Evolutionary conservation across 441 rosid genomes (phyloP).

Genomic region (Gossypium schwendimanii): DNA sequence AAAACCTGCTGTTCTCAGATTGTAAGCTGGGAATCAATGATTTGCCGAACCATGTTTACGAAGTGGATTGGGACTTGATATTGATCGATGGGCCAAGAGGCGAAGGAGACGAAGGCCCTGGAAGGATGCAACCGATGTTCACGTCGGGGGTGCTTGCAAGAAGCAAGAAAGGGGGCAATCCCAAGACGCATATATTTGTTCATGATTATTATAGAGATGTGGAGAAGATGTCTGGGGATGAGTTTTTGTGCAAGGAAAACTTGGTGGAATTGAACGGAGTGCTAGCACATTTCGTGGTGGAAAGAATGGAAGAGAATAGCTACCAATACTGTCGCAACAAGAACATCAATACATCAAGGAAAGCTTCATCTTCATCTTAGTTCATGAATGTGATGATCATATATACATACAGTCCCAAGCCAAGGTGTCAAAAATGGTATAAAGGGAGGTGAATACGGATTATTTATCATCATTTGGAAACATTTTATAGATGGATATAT

Average conservation of each 20-base stretch:
- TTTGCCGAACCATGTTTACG: constrained; percentile 85
- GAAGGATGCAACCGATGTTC: constrained; percentile 83
- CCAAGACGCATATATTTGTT: constrained; percentile 80
- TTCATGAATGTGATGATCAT: neutral
- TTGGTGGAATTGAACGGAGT: constrained; percentile 53
- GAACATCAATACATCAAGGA: constrained; percentile 7
- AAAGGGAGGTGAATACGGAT: constrained; percentile 12
- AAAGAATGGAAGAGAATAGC: constrained; percentile 58
- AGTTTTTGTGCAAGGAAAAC: constrained; percentile 78
- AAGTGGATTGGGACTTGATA: constrained; percentile 90
- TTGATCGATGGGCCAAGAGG: constrained; percentile 88
- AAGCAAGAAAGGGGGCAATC: constrained; percentile 66
- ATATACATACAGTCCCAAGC: neutral
- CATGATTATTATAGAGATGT: constrained; percentile 76
- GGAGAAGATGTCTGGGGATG: constrained; percentile 69
- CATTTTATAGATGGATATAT: neutral
- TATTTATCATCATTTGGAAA: constrained; percentile 27
- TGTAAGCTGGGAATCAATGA: constrained; percentile 81
- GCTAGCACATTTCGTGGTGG: constrained; percentile 84
- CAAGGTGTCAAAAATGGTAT: neutral
- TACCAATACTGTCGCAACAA: constrained; percentile 41
- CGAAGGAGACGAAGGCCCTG: constrained; percentile 57
- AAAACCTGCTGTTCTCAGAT: constrained; percentile 78
- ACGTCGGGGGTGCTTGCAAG: constrained; percentile 78
- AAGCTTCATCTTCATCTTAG: constrained; percentile 20